Percentiles rank a stretch among this genome's conserved stretches.
Conservation (phyloP, 2,329 filamentous ascomycete genomes). For the Ceratocystiopsis minuta region DNA sequence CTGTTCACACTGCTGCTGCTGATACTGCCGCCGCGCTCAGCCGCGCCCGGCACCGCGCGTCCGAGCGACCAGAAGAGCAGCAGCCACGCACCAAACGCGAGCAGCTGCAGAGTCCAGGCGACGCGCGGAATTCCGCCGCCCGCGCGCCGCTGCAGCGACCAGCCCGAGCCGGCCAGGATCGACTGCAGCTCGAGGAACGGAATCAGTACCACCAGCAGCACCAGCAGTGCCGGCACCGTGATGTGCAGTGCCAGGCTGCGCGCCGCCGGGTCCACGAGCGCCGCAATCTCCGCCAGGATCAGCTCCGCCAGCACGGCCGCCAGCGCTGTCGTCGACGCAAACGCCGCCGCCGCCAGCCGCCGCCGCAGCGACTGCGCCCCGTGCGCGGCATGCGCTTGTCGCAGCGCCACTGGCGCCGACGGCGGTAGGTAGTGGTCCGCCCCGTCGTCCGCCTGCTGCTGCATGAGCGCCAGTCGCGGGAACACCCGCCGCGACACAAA, state of each 20-base stretch:
- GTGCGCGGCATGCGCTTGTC: constrained; percentile 41
- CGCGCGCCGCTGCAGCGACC: constrained; percentile 40
- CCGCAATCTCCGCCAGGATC: constrained; percentile 70
- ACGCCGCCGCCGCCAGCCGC: constrained; percentile 42
- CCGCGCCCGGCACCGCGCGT: constrained; percentile 27
- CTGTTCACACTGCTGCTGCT: no score
- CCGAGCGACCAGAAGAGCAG: constrained; percentile 62
- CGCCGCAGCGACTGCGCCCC: constrained; percentile 32
- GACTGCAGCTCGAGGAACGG: constrained; percentile 65
- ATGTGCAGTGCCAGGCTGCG: constrained; percentile 48
- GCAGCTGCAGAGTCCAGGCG: constrained; percentile 45
- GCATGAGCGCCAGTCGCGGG: constrained; percentile 46
- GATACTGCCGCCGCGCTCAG: constrained; percentile 7
- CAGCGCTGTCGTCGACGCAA: constrained; percentile 59
- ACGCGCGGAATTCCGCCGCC: constrained; percentile 38
- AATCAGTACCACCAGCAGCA: constrained; percentile 55
- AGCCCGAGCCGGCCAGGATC: constrained; percentile 37
- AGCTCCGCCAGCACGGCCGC: constrained; percentile 63
- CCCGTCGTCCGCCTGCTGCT: constrained; percentile 31
- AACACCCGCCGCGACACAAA: constrained; percentile 52
- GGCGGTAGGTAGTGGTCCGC: constrained; percentile 44
- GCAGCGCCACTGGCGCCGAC: constrained; percentile 40
- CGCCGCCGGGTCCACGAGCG: constrained; percentile 49
- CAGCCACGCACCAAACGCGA: constrained; percentile 51
- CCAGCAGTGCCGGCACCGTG: constrained; percentile 52